These are phyloP conservation scores for Eucalyptus sideroxylon DNA, from an alignment of 345 rosid genomes.

Conservation along the genomic window DNA sequence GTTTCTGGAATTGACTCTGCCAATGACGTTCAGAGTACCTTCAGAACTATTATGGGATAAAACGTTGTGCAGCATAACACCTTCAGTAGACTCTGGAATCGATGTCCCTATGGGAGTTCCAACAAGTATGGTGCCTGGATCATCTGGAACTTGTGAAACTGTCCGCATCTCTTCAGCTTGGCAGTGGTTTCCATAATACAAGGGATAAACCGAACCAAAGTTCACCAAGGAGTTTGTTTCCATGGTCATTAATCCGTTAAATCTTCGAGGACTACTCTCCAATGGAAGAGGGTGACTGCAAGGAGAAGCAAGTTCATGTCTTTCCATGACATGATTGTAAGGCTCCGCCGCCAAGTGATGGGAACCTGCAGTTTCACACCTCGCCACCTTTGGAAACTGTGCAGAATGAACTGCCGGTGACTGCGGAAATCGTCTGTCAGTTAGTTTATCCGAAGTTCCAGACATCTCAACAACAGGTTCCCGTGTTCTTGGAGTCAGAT, in stretches of 20 bases:
- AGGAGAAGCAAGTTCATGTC: constrained; percentile 14
- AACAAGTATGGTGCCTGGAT: constrained; percentile 24
- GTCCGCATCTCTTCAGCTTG: constrained; percentile 17
- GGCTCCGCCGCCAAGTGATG: constrained; percentile 5
- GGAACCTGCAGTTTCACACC: constrained; percentile 3
- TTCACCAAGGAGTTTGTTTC: constrained; percentile 17
- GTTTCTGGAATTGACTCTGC: constrained; percentile 6
- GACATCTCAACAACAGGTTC: constrained; percentile 30
- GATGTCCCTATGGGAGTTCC: constrained; percentile 66
- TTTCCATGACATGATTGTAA: constrained; percentile 3
- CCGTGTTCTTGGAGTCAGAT: constrained; percentile 57
- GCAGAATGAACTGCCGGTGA: constrained; percentile 6
- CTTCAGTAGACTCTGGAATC: constrained; percentile 15
- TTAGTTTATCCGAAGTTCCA: constrained; percentile 9
- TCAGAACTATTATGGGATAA: constrained; percentile 10
- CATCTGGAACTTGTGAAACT: constrained; percentile 22
- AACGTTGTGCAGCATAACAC: constrained; percentile 10
- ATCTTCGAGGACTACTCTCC: constrained; percentile 11
- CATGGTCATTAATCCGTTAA: constrained; percentile 11
- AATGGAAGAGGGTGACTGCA: constrained; percentile 21
- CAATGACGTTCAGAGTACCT: constrained; percentile 2
- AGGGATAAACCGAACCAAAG: constrained; percentile 58
- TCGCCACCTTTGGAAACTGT: constrained; percentile 12
- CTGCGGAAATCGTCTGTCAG: constrained; percentile 8
- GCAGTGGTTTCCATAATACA: constrained; percentile 46